Evolutionary conservation across 176 grass and related monocot species (phyloP).

Genomic region (Musa itinerans): DNA sequence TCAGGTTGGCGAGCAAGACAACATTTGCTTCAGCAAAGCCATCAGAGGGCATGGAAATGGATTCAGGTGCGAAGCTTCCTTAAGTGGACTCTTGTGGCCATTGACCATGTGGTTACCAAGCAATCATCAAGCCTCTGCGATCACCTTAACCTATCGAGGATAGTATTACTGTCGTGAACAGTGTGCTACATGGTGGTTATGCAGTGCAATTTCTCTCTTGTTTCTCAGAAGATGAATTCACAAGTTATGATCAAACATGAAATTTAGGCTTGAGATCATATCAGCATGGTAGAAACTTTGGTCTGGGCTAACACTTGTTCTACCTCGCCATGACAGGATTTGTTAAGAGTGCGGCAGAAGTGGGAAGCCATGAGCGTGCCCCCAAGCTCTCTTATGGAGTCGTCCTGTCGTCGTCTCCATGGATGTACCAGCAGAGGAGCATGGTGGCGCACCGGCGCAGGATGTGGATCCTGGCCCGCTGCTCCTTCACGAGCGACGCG

Average conservation of each 20-base stretch:
- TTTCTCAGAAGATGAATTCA: not conserved
- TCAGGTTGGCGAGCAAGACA: constrained; percentile 80
- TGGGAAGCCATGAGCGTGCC: too few relatives aligned
- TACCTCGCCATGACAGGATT: not conserved
- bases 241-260: not conserved
- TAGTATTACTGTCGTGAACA: not conserved
- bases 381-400: too few relatives aligned
- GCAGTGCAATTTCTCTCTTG: not conserved
- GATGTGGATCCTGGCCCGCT: not conserved
- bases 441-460: not conserved
- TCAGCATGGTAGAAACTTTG: not conserved
- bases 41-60: constrained; percentile 39
- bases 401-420: not conserved
- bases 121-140: not conserved
- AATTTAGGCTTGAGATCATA: not conserved
- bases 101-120: not conserved
- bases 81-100: not conserved
- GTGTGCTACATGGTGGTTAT: not conserved
- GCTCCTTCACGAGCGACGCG: not conserved
- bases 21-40: constrained; percentile 50
- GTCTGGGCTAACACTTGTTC: not conserved
- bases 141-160: not conserved
- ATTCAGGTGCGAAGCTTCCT: not conserved
- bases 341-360: not conserved
- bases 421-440: constrained; percentile 2